phyloP scores from a whole-genome alignment of 2,329 filamentous ascomycete species.

The Knoxdaviesia capensis region DNA sequence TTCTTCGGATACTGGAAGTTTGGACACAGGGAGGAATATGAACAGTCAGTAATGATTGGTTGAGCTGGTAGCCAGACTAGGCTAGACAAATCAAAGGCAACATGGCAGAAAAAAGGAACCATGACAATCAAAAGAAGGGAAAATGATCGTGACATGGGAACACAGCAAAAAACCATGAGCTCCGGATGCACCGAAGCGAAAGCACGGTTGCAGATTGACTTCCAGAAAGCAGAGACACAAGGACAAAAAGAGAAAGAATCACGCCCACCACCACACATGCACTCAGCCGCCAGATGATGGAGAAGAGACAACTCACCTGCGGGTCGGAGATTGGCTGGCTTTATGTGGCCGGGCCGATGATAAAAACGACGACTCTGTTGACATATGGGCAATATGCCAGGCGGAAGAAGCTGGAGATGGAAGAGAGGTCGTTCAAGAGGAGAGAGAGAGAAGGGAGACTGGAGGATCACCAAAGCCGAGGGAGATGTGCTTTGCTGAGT shows the following conservation, averaged over 20 bases:
- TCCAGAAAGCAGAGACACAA: conserved; percentile 3
- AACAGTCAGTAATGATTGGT: conserved; percentile 5
- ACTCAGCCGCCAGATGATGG: no score
- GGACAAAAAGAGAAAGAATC: conserved; percentile 5
- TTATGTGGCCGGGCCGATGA: no score
- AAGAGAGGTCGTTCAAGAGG: conserved; percentile 11
- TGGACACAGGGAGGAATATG: conserved; percentile 10
- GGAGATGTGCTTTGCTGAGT: no score
- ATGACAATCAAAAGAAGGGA: neutral
- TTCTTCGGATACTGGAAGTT: conserved; percentile 1
- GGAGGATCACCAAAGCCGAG: no score
- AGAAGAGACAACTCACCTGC: conserved; percentile 21
- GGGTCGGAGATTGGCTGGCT: conserved; percentile 34
- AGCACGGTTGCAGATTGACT: no score
- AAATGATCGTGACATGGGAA: neutral
- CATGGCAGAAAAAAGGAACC: conserved; percentile 3
- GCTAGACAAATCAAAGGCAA: conserved; percentile 4
- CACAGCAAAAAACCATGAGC: neutral
- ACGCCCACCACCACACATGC: no score
- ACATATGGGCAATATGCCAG: no score
- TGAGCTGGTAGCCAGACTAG: conserved; percentile 1
- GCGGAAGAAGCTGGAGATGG: conserved; percentile 11
- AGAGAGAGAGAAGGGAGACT: no score
- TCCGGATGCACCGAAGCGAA: no score
- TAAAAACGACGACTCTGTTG: no score